A percentile compares a stretch with the other conserved stretches of the same genome.
These are phyloP conservation scores for Fusarium longipes DNA, from an alignment of 2,329 filamentous ascomycete genomes.

Conservation along the genomic window DNA sequence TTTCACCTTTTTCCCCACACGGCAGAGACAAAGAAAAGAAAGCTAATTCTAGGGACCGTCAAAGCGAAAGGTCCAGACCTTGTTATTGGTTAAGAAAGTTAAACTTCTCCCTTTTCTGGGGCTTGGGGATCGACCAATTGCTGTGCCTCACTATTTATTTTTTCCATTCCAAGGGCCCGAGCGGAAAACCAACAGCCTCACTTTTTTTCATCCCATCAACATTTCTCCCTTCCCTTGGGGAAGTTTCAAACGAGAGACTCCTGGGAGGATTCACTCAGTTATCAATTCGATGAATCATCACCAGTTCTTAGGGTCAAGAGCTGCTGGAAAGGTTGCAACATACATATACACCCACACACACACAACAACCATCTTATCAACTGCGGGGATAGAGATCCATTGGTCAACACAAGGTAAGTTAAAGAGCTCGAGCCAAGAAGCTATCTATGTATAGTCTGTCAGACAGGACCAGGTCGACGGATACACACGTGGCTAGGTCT, in stretches of 20 bases:
- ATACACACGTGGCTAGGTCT: background rate
- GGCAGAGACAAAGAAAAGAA: background rate
- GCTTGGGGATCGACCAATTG: background rate
- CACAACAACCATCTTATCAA: no score
- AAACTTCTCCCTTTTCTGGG: background rate
- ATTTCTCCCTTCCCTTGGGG: background rate
- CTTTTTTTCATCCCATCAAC: background rate
- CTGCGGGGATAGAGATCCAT: background rate
- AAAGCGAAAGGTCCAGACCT: background rate
- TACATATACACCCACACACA: no score
- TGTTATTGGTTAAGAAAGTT: background rate
- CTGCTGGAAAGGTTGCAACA: no score
- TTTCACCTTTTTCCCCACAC: background rate
- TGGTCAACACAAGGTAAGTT: background rate
- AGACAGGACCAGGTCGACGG: background rate
- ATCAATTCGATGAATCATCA: no score
- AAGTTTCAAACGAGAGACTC: no score
- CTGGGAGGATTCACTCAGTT: no score
- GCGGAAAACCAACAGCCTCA: slow-evolving; percentile 1
- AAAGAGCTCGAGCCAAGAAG: background rate
- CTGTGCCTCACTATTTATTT: background rate
- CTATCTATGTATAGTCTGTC: background rate
- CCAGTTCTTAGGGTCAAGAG: no score
- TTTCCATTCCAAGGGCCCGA: slow-evolving; percentile 5
- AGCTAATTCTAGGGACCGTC: background rate